These are phyloP conservation scores for Collariella sp. DNA, from an alignment of 495 filamentous ascomycete species.

Conservation along the genomic window DNA sequence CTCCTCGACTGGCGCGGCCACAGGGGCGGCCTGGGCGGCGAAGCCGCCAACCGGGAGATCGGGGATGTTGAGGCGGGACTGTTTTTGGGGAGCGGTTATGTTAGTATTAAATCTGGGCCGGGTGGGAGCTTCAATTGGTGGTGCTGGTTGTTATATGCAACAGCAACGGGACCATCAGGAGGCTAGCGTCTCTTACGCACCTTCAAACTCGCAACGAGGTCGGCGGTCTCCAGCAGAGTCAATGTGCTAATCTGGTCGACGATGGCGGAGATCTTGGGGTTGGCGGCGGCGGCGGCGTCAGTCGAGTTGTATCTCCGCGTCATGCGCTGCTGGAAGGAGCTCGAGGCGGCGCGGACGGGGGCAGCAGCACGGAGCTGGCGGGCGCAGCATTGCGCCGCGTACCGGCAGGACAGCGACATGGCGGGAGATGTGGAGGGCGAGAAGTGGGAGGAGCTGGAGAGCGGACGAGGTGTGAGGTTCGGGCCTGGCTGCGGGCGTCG, in stretches of 20 bases:
- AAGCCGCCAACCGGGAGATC: slow-evolving; percentile 88
- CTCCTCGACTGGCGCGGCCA: slow-evolving; percentile 51
- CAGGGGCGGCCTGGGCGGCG: slow-evolving; percentile 48
- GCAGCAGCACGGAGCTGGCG: slow-evolving; percentile 40
- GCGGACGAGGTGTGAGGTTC: background rate
- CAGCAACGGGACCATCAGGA: too few relatives aligned
- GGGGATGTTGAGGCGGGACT: slow-evolving; percentile 95
- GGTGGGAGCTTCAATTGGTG: background rate
- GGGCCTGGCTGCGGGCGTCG: slow-evolving; percentile 2
- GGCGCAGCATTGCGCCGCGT: slow-evolving; percentile 51
- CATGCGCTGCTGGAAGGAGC: slow-evolving; percentile 29
- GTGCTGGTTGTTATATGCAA: background rate
- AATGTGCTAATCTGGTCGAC: slow-evolving; percentile 98
- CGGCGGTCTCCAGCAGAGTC: slow-evolving; percentile 93
- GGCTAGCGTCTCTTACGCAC: slow-evolving; percentile 34
- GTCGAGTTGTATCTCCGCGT: slow-evolving; percentile 65
- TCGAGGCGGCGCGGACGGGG: slow-evolving; percentile 29
- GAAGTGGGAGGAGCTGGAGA: background rate
- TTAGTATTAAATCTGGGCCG: background rate
- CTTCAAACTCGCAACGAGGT: slow-evolving; percentile 88
- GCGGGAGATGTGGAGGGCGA: background rate
- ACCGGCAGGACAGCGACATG: slow-evolving; percentile 53
- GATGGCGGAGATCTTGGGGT: slow-evolving; percentile 84
- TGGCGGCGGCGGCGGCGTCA: slow-evolving; percentile 52
- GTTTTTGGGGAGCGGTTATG: slow-evolving; percentile 4